Evolutionary conservation across 768 basidiomycete species (phyloP), one percentile per base, ranked within the genome.

Genomic region (Pisolithus orientalis): DNA sequence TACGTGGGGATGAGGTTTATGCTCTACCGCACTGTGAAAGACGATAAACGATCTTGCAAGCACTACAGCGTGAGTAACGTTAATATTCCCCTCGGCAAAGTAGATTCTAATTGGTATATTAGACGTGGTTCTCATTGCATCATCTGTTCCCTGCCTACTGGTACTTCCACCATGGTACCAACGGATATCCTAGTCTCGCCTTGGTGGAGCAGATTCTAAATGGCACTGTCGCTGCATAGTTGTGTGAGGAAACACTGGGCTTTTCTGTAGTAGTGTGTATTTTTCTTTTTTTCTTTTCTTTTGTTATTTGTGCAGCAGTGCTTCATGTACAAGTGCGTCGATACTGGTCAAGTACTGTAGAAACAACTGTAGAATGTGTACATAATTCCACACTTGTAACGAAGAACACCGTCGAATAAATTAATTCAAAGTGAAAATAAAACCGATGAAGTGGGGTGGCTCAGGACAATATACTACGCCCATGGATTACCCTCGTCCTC

Each of bases 71-170:
- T 73, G 8, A 53, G 71, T 64, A 10, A 1, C n/a, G 29, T 31
- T 27, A 1, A 5, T 16, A 21, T 6, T 47, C 2, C 29, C 16
- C 29, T 17, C 8, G 11, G 31, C 21, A 7, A 5, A 9, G 24
- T 11, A 32, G 8, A 13, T 29, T 44, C 31, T 13, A 51, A 17
- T 34, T 29, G 24, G 3, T 39, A 7, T 0, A 13, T 24, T 6
- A 70, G 70, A 28, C 72, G 9, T 70, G 70, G 70, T 67, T 69
- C 51, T 68, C 67, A 4, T 53, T 69, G 6, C 69, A 67, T 3
- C 67, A 71, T 34, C 44, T 70, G 43, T 56, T 70, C 25, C 70
- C 69, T 0, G 70, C 67, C 0, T 70, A 71, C 49, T 70, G 70
- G 68, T 67, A 71, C 31, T 67, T 58, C 28, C 59, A 67, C 52